phyloP scores from a whole-genome alignment of 768 basidiomycete species.

The Boletus reticulatus region DNA sequence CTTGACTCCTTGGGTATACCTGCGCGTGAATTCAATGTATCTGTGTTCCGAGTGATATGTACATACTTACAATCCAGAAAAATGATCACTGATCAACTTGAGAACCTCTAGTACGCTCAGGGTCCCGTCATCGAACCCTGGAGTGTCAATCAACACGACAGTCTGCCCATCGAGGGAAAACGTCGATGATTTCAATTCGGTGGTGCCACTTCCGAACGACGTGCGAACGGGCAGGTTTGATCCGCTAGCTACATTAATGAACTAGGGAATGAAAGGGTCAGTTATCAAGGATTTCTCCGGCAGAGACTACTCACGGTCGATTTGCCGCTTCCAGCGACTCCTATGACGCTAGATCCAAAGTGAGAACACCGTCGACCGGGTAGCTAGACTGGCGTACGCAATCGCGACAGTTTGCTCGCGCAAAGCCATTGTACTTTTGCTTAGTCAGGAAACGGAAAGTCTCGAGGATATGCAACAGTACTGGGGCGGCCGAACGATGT shows the following conservation, averaged over 20 bases:
- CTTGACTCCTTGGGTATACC: slow-evolving; percentile 28
- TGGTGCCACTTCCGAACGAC: slow-evolving; percentile 43
- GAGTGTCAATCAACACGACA: slow-evolving; percentile 54
- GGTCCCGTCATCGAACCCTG: slow-evolving; percentile 54
- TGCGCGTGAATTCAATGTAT: background rate
- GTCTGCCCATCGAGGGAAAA: slow-evolving; percentile 42
- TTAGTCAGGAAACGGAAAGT: background rate
- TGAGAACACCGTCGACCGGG: slow-evolving; percentile 2
- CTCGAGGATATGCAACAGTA: background rate
- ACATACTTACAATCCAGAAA: slow-evolving; percentile 19
- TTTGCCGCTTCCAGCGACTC: slow-evolving; percentile 31
- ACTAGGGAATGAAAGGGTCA: slow-evolving; percentile 27
- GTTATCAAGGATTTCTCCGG: background rate
- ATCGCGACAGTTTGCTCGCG: slow-evolving; percentile 20
- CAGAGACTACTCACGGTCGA: slow-evolving; percentile 23
- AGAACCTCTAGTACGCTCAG: slow-evolving; percentile 45
- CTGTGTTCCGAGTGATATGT: background rate
- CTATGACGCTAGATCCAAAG: slow-evolving; percentile 28
- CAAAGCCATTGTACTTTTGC: slow-evolving; percentile 11
- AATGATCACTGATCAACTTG: slow-evolving; percentile 40
- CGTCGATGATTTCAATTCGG: slow-evolving; percentile 38
- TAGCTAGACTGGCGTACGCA: slow-evolving; percentile 19
- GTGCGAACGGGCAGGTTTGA: slow-evolving; percentile 40
- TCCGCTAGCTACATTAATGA: slow-evolving; percentile 52
- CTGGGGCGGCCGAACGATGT: background rate